These are phyloP conservation scores for Dipteronia sinensis DNA, from an alignment of 345 rosid species.

Conservation along the genomic window DNA sequence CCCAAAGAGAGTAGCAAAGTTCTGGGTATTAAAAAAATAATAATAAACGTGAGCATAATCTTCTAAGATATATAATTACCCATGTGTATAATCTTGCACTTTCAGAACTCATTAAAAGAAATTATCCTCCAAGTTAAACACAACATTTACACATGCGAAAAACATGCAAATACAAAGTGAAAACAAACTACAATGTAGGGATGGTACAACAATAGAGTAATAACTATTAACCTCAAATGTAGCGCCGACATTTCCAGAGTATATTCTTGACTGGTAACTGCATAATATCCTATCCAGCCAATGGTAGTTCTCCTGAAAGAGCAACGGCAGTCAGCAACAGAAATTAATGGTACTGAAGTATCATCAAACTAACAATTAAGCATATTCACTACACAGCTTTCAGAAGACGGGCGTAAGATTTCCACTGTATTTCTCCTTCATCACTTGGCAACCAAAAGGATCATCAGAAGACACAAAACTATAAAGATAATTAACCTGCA, in stretches of 20 bases:
- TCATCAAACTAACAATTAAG: background rate
- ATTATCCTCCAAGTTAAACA: background rate
- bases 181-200: slow-evolving; percentile 7
- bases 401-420: slow-evolving; percentile 5
- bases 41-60: background rate
- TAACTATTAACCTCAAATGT: slow-evolving; percentile 59
- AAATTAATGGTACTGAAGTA: background rate
- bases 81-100: background rate
- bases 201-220: slow-evolving; percentile 12
- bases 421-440: background rate
- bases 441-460: background rate
- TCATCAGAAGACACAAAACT: background rate
- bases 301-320: slow-evolving; percentile 55
- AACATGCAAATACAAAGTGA: background rate
- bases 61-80: background rate
- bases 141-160: background rate
- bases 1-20: background rate
- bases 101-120: background rate
- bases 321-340: slow-evolving; percentile 10
- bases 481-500: slow-evolving; percentile 54
- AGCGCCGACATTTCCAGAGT: slow-evolving; percentile 33
- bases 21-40: background rate
- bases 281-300: slow-evolving; percentile 39
- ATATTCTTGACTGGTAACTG: slow-evolving; percentile 20
- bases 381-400: background rate